Evolutionary conservation across 352 stramenopile genomes (phyloP).

Genomic region (Globisporangium nagaii): DNA sequence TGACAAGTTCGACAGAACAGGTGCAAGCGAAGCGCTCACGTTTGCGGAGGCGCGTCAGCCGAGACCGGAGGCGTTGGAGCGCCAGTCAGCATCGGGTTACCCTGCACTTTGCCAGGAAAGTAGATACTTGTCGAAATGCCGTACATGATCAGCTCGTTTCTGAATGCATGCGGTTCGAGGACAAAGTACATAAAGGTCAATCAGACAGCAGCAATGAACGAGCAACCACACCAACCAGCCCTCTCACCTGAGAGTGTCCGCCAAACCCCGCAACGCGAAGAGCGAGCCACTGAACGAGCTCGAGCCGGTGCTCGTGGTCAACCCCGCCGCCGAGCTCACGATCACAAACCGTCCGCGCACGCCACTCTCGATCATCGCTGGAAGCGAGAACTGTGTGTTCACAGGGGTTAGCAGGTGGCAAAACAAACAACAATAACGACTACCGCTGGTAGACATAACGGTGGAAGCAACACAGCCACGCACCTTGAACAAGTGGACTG

Average conservation of each 20-base stretch:
- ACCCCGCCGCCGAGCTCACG: conserved; percentile 45
- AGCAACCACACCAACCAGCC: too few species aligned
- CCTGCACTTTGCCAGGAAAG: conserved; percentile 69
- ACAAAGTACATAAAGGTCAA: too few species aligned
- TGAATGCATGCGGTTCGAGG: too few species aligned
- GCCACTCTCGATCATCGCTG: conserved; percentile 47
- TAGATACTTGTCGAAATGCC: conserved; percentile 81
- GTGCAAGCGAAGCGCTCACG: neutral
- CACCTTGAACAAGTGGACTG: conserved; percentile 50
- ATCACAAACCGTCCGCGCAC: conserved; percentile 45
- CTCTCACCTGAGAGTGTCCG: conserved; percentile 76
- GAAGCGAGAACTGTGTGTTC: conserved; percentile 27
- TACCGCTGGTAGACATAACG: too few species aligned
- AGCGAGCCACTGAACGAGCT: conserved; percentile 86
- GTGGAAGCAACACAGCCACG: neutral
- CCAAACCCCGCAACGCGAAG: conserved; percentile 88
- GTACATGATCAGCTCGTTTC: conserved; percentile 64
- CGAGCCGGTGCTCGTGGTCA: conserved; percentile 82
- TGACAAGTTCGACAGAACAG: neutral
- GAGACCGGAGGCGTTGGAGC: conserved; percentile 5
- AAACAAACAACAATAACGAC: too few species aligned
- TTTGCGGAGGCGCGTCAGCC: conserved; percentile 8
- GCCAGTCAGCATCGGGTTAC: conserved; percentile 19
- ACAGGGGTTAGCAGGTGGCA: neutral
- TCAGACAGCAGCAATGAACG: too few species aligned